These are phyloP conservation scores for Euphorbia celastroides DNA, from an alignment of 441 rosid genomes.

Conservation along the genomic window DNA sequence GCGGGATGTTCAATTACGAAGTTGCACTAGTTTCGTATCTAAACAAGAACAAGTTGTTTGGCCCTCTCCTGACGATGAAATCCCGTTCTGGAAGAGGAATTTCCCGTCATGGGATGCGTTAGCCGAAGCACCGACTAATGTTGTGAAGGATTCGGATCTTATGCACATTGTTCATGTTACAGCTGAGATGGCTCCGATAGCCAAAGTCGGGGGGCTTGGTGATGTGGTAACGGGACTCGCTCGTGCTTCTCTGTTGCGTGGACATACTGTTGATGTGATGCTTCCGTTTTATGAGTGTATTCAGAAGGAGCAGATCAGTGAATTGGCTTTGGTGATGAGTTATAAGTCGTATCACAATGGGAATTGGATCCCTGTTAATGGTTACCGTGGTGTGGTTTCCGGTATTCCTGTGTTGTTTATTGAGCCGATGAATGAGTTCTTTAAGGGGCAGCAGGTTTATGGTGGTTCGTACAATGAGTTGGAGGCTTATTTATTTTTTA, in stretches of 20 bases:
- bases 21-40: constrained; percentile 4
- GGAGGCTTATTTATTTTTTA: constrained; percentile 52
- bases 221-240: constrained; percentile 63
- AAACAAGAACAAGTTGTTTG: constrained; percentile 26
- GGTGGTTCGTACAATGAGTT: constrained; percentile 54
- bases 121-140: constrained; percentile 20
- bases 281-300: constrained; percentile 58
- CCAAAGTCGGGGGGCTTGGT: constrained; percentile 62
- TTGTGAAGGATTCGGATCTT: constrained; percentile 33
- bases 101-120: constrained; percentile 33
- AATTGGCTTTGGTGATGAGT: constrained; percentile 28
- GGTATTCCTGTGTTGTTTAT: constrained; percentile 42
- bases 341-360: constrained; percentile 45
- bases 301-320: constrained; percentile 29
- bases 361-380: constrained; percentile 38
- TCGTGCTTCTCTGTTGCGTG: constrained; percentile 42
- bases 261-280: constrained; percentile 47
- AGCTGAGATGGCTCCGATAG: constrained; percentile 58
- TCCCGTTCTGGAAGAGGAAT: constrained; percentile 47
- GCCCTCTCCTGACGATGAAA: constrained; percentile 45
- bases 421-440: constrained; percentile 51
- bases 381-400: constrained; percentile 43
- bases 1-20: constrained; percentile 3
- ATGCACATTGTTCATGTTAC: constrained; percentile 46
- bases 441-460: constrained; percentile 42